Evolutionary conservation across 1,284 basidiomycete genomes (phyloP).

Genomic region (Heterobasidion occidentale): DNA sequence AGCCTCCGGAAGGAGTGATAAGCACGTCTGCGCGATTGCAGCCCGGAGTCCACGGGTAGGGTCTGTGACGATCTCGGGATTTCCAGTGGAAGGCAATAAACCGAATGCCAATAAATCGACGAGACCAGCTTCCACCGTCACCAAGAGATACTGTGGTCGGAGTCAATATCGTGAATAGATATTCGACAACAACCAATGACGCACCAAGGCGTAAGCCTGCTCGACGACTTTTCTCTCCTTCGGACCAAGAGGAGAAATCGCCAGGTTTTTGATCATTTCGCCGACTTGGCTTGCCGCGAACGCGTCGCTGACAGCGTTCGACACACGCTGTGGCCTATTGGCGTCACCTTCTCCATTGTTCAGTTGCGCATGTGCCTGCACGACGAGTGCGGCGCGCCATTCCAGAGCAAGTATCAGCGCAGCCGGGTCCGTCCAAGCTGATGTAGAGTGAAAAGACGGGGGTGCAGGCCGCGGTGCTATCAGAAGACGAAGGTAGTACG

Average conservation of each 20-base stretch:
- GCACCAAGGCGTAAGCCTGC: slow-evolving; percentile 43
- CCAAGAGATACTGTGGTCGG: slow-evolving; percentile 50
- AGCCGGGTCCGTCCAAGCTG: slow-evolving; percentile 29
- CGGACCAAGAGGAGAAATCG: slow-evolving; percentile 13
- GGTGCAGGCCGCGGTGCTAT: slow-evolving; percentile 6
- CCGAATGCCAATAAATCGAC: slow-evolving; percentile 52
- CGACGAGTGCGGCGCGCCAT: slow-evolving; percentile 52
- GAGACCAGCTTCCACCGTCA: slow-evolving; percentile 45
- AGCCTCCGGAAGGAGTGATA: slow-evolving; percentile 53
- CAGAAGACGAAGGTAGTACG: slow-evolving; percentile 46
- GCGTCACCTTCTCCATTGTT: slow-evolving; percentile 33
- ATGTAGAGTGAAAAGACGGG: slow-evolving; percentile 8
- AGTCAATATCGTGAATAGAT: not conserved
- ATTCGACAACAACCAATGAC: slow-evolving; percentile 14
- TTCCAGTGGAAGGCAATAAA: slow-evolving; percentile 23
- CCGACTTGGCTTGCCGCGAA: slow-evolving; percentile 51
- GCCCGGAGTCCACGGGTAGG: slow-evolving; percentile 45
- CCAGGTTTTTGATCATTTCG: slow-evolving; percentile 33
- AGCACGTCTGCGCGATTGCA: slow-evolving; percentile 42
- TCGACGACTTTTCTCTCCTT: slow-evolving; percentile 29
- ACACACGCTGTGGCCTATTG: slow-evolving; percentile 46
- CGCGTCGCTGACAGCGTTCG: slow-evolving; percentile 59
- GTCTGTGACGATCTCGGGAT: slow-evolving; percentile 20
- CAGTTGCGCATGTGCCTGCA: slow-evolving; percentile 36
- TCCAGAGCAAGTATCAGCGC: slow-evolving; percentile 44